Evolutionary conservation across 2,329 filamentous ascomycete species (phyloP).

Genomic region (Alternaria atra): DNA sequence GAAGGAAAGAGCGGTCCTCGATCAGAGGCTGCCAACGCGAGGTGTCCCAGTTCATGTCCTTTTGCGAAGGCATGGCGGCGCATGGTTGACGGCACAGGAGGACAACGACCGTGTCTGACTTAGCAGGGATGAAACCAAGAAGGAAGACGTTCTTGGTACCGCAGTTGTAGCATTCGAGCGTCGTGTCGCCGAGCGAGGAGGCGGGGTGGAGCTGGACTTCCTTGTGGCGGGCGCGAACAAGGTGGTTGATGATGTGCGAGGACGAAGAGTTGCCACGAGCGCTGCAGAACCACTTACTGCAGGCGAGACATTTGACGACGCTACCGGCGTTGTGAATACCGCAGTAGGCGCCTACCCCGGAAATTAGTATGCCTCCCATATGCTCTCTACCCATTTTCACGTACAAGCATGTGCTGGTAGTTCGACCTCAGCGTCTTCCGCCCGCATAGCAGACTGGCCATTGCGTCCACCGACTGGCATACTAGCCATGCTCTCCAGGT

Average conservation of each 20-base stretch:
- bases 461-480: constrained; percentile 79
- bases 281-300: constrained; percentile 99
- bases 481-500: constrained; percentile 76
- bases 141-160: constrained; percentile 99
- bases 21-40: constrained; percentile 98
- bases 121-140: constrained; percentile 96
- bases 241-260: constrained; percentile 97
- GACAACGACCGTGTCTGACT: constrained; percentile 97
- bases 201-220: constrained; percentile 96
- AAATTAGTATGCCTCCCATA: neutral
- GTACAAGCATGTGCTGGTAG: constrained; percentile 84
- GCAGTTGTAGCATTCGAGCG: constrained; percentile 98
- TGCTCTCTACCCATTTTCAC: neutral
- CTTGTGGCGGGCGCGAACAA: constrained; percentile 96
- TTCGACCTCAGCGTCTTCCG: constrained; percentile 75
- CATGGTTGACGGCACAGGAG: constrained; percentile 96
- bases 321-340: constrained; percentile 95
- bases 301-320: constrained; percentile 94
- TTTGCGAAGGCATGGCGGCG: constrained; percentile 91
- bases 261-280: constrained; percentile 95
- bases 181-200: constrained; percentile 92
- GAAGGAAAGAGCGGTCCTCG: constrained; percentile 92
- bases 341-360: constrained; percentile 73
- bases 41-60: constrained; percentile 99
- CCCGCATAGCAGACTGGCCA: constrained; percentile 61